Base-by-base conservation (phyloP, 257 asterid genomes). In the Solanum rostratum region DNA sequence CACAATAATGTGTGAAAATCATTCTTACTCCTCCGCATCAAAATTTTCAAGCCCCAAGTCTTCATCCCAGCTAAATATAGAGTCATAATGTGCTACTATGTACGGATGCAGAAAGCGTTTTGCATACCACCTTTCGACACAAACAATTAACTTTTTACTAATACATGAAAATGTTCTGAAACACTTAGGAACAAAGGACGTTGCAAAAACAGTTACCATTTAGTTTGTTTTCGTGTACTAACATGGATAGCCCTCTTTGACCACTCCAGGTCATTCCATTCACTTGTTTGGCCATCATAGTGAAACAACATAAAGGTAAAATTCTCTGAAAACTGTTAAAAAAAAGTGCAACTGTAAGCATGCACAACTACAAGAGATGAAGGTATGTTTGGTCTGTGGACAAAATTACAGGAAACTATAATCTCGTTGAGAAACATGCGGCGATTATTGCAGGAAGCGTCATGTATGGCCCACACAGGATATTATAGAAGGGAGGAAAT, bases 201-300 rank as follows among this genome's bases (percentile, higher is more conserved):
- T 33, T 82, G 43, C 68, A 8, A 14, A 22, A 86, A 52, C 16
- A 80, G 79, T 88, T 89, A 93, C 98, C 98, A 95, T 91, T 95
- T 95, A 29, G 98, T 92, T 87, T 95, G 99, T 89, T 91, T 94
- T 83, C 76, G 88, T 30, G 69, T 92, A 29, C 96, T 94, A 83
- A 94, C 92, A 73, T 94, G 98, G 87, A 96, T 94, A 81, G 98
- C 97, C 41, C 85, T 88, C 91, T 92, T 92, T 24, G 99, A 96
- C 97, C 98, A 96, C 93, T 94, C 97, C 73, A 92, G 93, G 78
- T 94, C 95, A 70, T 94, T 95, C 99, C 99, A 94, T 89, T 94
- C 98, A 76, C 91, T 94, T 80, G 97, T 90, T 68, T 92, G 95
- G 74, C 94, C 95, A 88, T 96, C 99, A 88, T 94, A 96, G 96